phyloP scores from a whole-genome alignment of 1,139 yeast genomes.

The Saccharomyces hybrid region DNA sequence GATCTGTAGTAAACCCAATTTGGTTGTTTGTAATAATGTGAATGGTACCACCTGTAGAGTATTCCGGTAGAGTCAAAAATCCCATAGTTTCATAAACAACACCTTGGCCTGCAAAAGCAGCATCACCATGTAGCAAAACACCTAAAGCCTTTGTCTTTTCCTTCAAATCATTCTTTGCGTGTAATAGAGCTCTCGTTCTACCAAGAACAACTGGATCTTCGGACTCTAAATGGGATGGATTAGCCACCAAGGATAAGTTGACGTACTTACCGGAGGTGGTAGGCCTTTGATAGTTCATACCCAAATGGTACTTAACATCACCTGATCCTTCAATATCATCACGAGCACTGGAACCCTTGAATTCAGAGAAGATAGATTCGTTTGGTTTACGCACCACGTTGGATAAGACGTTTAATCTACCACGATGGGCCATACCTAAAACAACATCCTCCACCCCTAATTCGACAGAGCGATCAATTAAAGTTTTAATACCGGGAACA shows the following conservation, averaged over 20 bases:
- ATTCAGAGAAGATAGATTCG: constrained; percentile 94
- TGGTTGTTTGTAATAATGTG: constrained; percentile 95
- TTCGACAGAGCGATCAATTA: constrained; percentile 90
- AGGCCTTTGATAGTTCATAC: constrained; percentile 98
- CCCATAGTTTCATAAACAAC: constrained; percentile 98
- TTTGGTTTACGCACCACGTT: constrained; percentile 98
- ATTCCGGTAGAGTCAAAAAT: constrained; percentile 83
- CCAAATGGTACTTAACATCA: constrained; percentile 97
- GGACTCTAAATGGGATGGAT: constrained; percentile 98
- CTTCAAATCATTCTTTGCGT: constrained; percentile 80
- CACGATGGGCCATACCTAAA: constrained; percentile 99
- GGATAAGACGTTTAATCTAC: constrained; percentile 94
- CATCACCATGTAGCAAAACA: constrained; percentile 94
- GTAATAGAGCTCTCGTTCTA: constrained; percentile 94
- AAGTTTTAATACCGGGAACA: constrained; percentile 93
- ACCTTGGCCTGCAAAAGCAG: constrained; percentile 98
- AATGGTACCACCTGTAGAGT: constrained; percentile 96
- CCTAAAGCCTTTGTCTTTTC: constrained; percentile 81
- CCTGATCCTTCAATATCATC: constrained; percentile 88
- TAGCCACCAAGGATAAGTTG: constrained; percentile 90
- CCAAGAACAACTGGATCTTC: constrained; percentile 98
- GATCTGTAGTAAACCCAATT: constrained; percentile 98
- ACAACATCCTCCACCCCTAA: constrained; percentile 91
- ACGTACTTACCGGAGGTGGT: constrained; percentile 97
- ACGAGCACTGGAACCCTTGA: constrained; percentile 78